phyloP scores from a whole-genome alignment of 345 rosid species.

The Eucalyptus viminalis region DNA sequence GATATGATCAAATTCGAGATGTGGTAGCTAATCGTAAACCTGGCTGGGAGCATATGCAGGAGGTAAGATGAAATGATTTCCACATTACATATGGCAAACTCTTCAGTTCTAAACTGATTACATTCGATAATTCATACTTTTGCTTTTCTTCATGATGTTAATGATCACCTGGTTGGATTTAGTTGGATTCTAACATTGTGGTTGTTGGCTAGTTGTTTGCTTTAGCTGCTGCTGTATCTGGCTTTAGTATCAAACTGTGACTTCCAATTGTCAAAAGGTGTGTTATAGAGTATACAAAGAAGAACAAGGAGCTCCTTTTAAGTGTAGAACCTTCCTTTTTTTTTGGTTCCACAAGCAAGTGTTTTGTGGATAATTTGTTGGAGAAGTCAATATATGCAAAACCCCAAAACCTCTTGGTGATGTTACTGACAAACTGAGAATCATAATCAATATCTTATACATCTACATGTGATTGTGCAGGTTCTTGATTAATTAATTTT shows the following conservation, averaged over 20 bases:
- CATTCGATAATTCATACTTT: background rate
- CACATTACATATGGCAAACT: background rate
- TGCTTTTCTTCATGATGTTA: background rate
- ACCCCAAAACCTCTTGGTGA: background rate
- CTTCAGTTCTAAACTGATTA: background rate
- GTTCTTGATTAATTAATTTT: background rate
- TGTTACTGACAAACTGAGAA: background rate
- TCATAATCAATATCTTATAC: background rate
- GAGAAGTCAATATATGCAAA: background rate
- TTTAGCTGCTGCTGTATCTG: background rate
- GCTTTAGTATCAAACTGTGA: background rate
- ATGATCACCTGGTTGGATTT: background rate
- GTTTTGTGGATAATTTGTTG: background rate
- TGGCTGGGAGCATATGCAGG: constrained; percentile 93
- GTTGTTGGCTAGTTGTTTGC: background rate
- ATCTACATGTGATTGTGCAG: background rate
- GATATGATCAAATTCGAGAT: constrained; percentile 83
- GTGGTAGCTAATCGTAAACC: constrained; percentile 69
- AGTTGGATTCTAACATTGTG: background rate
- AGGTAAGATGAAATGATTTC: constrained; percentile 31
- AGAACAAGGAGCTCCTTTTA: background rate
- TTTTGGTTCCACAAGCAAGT: background rate
- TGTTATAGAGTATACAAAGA: background rate
- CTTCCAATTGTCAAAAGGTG: background rate
- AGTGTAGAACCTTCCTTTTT: background rate